Evolutionary conservation across 345 rosid species (phyloP), one percentile per base, ranked within the genome.

Genomic region (Dovyalis caffra): DNA sequence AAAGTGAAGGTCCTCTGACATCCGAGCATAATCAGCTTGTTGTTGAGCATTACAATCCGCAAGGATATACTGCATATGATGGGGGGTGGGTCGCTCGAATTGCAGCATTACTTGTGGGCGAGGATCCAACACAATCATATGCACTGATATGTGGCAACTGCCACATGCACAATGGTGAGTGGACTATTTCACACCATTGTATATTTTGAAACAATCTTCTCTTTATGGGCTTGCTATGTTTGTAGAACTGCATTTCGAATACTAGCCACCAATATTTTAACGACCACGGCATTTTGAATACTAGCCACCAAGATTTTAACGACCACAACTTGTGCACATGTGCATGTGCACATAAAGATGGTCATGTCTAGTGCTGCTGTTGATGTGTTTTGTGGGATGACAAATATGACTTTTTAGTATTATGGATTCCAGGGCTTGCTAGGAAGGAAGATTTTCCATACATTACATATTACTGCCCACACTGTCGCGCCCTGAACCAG

Each of bases 71-170:
- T 31, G 73, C 82, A 45, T 83, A 78, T 16, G 92, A 87, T 3
- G 93, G 93, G 61, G 93, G 97, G 63, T 95, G 99, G 98, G 82
- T 95, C 65, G 88, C 97, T 75, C 92, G 97, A 56, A 70, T 95
- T 32, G 99, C 97, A 12, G 99, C 98, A 60, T 86, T 95, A 26
- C 95, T 93, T n/a, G 98, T 91, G 11, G 99, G 98, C 0, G 99
- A 95, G 80, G 99, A 95, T 81, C 98, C 97, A 37, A 83, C 89
- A 3, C 98, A 93, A 69, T 95, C 97, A 31, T 95, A 80, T 77
- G 99, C 99, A 3, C 90, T 95, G 76, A 95, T 95, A 72, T 95
- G 99, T 73, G 97, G 97, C 63, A 93, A 87, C 76, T 95, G 99
- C 74, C 95, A 83, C 71, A 91, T 89, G 97, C 99, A 95, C 83